These are phyloP conservation scores for Pyronema omphalodes DNA, from an alignment of 495 filamentous ascomycete species.

Conservation along the genomic window DNA sequence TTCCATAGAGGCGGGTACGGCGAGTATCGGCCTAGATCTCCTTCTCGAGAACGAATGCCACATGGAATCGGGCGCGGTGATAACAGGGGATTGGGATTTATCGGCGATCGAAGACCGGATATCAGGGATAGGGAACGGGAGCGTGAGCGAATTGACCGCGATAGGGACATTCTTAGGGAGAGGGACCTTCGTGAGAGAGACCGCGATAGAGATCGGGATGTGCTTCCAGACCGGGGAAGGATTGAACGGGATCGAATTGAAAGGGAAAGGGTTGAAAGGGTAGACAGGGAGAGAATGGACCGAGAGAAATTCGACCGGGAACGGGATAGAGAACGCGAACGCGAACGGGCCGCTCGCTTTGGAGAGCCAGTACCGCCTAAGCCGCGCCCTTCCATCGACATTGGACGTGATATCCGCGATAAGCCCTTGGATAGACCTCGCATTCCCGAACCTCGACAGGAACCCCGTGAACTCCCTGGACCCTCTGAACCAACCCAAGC, in stretches of 20 bases:
- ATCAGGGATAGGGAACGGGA: conserved; percentile 15
- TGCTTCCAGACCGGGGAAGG: neutral
- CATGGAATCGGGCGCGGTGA: conserved; percentile 12
- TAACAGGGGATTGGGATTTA: conserved; percentile 15
- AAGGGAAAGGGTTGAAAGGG: conserved; percentile 6
- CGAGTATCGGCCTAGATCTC: conserved; percentile 17
- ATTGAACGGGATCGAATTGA: neutral
- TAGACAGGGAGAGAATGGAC: neutral
- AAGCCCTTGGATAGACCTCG: conserved; percentile 3
- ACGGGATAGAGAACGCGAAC: conserved; percentile 8
- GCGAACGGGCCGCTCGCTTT: conserved; percentile 4
- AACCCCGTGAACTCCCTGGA: neutral
- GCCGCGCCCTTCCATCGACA: neutral
- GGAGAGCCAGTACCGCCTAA: neutral
- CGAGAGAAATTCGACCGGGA: conserved; percentile 2
- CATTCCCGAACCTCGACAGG: neutral
- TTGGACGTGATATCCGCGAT: conserved; percentile 2
- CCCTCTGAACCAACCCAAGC: neutral
- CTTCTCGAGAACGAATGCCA: conserved; percentile 16
- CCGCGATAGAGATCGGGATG: conserved; percentile 4
- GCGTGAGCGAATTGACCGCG: neutral
- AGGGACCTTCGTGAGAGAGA: neutral
- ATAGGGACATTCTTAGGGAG: neutral
- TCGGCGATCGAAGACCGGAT: conserved; percentile 15
- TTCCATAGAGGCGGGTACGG: conserved; percentile 6